Conservation (phyloP, 1,139 yeast genomes). For the Yamadazyma mexicana region DNA sequence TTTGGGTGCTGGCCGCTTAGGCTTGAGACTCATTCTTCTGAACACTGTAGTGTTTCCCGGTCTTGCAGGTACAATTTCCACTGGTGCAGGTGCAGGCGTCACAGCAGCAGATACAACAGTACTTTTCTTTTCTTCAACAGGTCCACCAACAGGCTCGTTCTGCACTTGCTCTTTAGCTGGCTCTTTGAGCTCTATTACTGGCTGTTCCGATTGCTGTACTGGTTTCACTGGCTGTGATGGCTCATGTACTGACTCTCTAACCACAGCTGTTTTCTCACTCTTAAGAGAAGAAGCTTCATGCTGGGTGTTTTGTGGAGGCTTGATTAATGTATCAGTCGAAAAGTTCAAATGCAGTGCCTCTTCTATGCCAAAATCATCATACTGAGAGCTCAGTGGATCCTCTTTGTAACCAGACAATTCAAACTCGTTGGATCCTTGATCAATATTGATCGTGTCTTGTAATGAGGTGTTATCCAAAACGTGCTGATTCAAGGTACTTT, state of each 20-base stretch:
- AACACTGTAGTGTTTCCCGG: constrained; percentile 25
- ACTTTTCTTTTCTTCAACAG: too few relatives aligned
- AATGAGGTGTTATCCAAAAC: constrained; percentile 14
- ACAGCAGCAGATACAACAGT: too few relatives aligned
- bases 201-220: too few relatives aligned
- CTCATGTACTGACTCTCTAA: too few relatives aligned
- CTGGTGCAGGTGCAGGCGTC: background rate
- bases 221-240: too few relatives aligned
- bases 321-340: background rate
- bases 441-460: constrained; percentile 9
- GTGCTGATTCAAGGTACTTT: constrained; percentile 1
- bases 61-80: constrained; percentile 21
- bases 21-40: constrained; percentile 33
- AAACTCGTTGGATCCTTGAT: constrained; percentile 4
- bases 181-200: too few relatives aligned
- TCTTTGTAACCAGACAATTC: constrained; percentile 6
- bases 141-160: too few relatives aligned
- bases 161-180: too few relatives aligned
- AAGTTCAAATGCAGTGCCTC: background rate
- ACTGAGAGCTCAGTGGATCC: background rate
- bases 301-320: background rate
- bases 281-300: background rate
- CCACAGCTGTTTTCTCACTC: background rate
- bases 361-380: background rate
- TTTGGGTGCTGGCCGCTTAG: constrained; percentile 40